These are phyloP conservation scores for Spizellomyces punctatus DNA, from an alignment of 192 early-diverging fungal genomes.

Conservation along the genomic window DNA sequence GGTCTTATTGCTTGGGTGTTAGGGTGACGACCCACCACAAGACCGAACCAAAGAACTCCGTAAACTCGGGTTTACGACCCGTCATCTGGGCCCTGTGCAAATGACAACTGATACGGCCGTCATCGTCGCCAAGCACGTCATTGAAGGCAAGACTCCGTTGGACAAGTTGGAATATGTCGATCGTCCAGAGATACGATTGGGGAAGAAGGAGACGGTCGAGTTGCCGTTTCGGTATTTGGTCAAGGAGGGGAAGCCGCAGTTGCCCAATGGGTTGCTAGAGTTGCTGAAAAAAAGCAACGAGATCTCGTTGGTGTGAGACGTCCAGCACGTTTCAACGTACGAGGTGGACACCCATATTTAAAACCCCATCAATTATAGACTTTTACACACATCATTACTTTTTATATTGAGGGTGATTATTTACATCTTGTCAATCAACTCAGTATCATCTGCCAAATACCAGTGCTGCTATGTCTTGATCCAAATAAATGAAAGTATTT, in stretches of 20 bases:
- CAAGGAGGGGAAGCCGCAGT: slow-evolving; percentile 47
- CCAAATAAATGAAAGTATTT: too few species aligned
- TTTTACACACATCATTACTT: too few species aligned
- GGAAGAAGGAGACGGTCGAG: slow-evolving; percentile 70
- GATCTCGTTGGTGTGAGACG: slow-evolving; percentile 34
- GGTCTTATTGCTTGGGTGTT: background rate
- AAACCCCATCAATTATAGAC: too few species aligned
- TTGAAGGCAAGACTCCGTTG: slow-evolving; percentile 67
- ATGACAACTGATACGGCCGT: slow-evolving; percentile 89
- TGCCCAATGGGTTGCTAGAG: slow-evolving; percentile 77
- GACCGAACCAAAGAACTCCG: slow-evolving; percentile 62
- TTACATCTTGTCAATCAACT: too few species aligned
- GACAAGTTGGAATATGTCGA: slow-evolving; percentile 70
- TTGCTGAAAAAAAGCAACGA: slow-evolving; percentile 74
- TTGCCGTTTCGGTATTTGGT: slow-evolving; percentile 83
- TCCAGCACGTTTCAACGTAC: too few species aligned
- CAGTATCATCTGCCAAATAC: too few species aligned
- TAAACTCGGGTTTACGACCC: slow-evolving; percentile 66
- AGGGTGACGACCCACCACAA: slow-evolving; percentile 54
- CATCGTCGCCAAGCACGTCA: slow-evolving; percentile 66
- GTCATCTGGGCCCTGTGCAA: slow-evolving; percentile 75
- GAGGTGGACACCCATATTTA: too few species aligned
- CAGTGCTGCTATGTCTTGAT: too few species aligned
- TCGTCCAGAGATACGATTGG: slow-evolving; percentile 69
- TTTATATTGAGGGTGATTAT: too few species aligned